Conservation (phyloP, 2,329 filamentous ascomycete species). For the Penicillium sp. region DNA sequence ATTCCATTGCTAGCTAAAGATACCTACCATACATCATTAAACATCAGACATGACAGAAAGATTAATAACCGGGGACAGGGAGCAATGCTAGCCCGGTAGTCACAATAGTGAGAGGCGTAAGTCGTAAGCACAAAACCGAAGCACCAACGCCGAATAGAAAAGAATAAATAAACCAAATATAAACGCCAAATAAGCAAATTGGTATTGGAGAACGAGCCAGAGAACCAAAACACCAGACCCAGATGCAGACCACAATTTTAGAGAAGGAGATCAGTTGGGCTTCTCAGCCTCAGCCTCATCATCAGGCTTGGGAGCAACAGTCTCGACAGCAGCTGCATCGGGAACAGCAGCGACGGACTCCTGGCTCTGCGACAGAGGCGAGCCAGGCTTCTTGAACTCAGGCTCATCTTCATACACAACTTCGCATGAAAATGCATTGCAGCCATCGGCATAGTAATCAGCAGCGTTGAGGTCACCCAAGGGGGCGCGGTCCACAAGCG, state of each 20-base stretch:
- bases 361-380: conserved; percentile 5
- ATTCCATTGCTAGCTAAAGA: conserved; percentile 8
- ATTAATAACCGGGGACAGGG: conserved; percentile 10
- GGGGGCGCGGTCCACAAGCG: conserved; percentile 64
- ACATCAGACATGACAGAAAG: conserved; percentile 14
- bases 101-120: conserved; percentile 2
- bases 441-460: conserved; percentile 69
- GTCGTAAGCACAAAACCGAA: conserved; percentile 1
- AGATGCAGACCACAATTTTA: conserved; percentile 15
- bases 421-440: conserved; percentile 63
- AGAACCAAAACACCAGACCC: conserved; percentile 13
- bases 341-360: conserved; percentile 21
- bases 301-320: conserved; percentile 32
- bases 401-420: conserved; percentile 63
- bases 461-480: conserved; percentile 67
- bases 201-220: conserved; percentile 1
- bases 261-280: not conserved
- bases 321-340: conserved; percentile 29
- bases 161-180: conserved; percentile 1
- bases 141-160: conserved; percentile 6
- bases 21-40: conserved; percentile 14
- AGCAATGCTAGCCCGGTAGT: conserved; percentile 1
- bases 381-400: conserved; percentile 17
- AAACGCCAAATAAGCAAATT: conserved; percentile 6
- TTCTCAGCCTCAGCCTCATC: not conserved